Conservation (phyloP, 192 early-diverging fungal species). For the Phycomyces blakesleeanus region DNA sequence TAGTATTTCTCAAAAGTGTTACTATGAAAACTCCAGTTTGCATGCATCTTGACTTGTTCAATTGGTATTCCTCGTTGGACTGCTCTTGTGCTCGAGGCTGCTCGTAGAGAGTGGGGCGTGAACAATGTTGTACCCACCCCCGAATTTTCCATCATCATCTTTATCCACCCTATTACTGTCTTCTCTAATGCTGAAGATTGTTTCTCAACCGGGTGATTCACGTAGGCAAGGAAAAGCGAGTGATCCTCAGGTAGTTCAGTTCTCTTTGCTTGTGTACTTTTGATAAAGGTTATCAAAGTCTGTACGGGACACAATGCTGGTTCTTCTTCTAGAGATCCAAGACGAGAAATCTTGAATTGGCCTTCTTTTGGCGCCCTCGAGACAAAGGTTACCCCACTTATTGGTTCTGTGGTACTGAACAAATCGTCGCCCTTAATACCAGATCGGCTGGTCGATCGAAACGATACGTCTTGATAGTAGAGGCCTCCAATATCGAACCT, state of each 20-base stretch:
- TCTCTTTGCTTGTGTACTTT: not conserved
- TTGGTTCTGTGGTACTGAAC: not conserved
- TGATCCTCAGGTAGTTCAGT: not conserved
- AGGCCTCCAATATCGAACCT: not conserved
- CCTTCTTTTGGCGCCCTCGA: not conserved
- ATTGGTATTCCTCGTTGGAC: not conserved
- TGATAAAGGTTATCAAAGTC: not conserved
- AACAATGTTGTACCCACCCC: not conserved
- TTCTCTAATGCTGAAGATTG: not conserved
- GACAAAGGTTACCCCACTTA: not conserved
- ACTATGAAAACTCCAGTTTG: too few relatives aligned
- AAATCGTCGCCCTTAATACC: too few relatives aligned
- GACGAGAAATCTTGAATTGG: not conserved
- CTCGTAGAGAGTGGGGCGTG: not conserved
- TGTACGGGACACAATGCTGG: not conserved
- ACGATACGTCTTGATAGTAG: not conserved
- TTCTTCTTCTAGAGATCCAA: not conserved
- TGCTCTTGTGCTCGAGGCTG: constrained; percentile 1
- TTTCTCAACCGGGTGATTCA: not conserved
- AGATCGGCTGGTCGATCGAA: too few relatives aligned
- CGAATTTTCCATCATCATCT: not conserved
- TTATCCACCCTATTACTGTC: constrained; percentile 3
- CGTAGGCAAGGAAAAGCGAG: not conserved
- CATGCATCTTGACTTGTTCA: constrained; percentile 1
- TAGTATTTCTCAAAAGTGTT: too few relatives aligned